These are phyloP conservation scores for Albifimbria verrucaria DNA, from an alignment of 2,329 filamentous ascomycete species.

Conservation along the genomic window DNA sequence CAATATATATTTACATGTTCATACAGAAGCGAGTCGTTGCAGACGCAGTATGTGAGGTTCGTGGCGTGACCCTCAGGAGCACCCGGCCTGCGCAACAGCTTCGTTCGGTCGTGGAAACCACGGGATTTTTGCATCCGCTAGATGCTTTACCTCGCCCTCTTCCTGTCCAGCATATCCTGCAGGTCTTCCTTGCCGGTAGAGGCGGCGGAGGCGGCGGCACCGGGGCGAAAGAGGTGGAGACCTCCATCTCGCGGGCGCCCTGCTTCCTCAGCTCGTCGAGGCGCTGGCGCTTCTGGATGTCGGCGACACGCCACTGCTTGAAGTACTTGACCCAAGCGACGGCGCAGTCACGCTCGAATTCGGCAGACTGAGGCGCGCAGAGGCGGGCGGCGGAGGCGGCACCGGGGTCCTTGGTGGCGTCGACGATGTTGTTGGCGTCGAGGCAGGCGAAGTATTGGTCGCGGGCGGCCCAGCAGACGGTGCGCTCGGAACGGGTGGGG, in stretches of 20 bases:
- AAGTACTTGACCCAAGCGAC: conserved; percentile 97
- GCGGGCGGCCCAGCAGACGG: conserved; percentile 83
- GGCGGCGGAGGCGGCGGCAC: conserved; percentile 24
- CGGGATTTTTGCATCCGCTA: background rate
- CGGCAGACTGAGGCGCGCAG: conserved; percentile 39
- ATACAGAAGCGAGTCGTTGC: too few species aligned
- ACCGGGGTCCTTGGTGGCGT: conserved; percentile 48
- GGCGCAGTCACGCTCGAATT: conserved; percentile 83
- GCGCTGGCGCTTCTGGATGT: conserved; percentile 79
- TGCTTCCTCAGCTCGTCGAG: conserved; percentile 72
- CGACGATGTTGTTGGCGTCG: conserved; percentile 76
- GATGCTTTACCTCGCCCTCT: conserved; percentile 21
- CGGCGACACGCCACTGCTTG: conserved; percentile 92
- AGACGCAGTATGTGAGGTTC: too few species aligned
- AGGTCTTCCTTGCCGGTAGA: conserved; percentile 32
- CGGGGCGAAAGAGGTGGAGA: conserved; percentile 33
- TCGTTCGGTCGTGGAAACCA: too few species aligned
- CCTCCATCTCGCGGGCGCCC: conserved; percentile 61
- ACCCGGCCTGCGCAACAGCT: too few species aligned
- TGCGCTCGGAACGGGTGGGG: conserved; percentile 79
- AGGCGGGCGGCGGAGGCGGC: conserved; percentile 32
- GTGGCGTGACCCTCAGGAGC: too few species aligned
- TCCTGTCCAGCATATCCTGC: conserved; percentile 36
- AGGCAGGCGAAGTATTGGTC: conserved; percentile 88
- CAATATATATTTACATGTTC: too few species aligned